Percentiles rank a stretch among this genome's conserved stretches.
These are phyloP conservation scores for Mortierella antarctica DNA, from an alignment of 192 early-diverging fungal species.

Conservation along the genomic window DNA sequence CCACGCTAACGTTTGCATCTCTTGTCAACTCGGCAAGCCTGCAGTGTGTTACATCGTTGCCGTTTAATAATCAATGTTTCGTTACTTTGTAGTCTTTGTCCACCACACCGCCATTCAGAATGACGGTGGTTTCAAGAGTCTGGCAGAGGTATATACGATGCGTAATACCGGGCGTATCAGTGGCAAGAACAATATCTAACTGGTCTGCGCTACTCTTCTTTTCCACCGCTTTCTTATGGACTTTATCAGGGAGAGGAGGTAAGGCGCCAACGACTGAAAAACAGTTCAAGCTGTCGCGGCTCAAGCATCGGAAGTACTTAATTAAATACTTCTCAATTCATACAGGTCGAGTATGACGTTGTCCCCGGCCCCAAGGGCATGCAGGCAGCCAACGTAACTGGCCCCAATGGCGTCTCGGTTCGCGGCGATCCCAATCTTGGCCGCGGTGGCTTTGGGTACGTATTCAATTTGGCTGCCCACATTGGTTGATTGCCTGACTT, in stretches of 20 bases:
- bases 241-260: conserved; percentile 61
- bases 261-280: neutral
- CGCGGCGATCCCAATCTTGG: conserved; percentile 78
- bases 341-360: conserved; percentile 78
- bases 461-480: neutral
- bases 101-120: conserved; percentile 86
- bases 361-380: conserved; percentile 83
- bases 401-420: conserved; percentile 76
- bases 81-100: conserved; percentile 72
- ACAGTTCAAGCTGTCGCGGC: too few relatives aligned
- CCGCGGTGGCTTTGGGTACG: conserved; percentile 43
- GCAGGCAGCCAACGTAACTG: conserved; percentile 86
- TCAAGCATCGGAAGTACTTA: neutral
- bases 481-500: too few relatives aligned
- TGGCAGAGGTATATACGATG: conserved; percentile 67
- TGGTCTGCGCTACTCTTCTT: conserved; percentile 4
- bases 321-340: conserved; percentile 9
- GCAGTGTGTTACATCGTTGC: neutral
- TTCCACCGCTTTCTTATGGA: conserved; percentile 3
- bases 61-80: neutral
- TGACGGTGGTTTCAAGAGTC: conserved; percentile 81
- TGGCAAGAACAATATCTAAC: neutral
- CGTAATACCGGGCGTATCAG: neutral
- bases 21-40: neutral
- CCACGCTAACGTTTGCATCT: neutral